phyloP scores from a whole-genome alignment of 1,284 basidiomycete genomes.

The Papiliotrema flavescens region DNA sequence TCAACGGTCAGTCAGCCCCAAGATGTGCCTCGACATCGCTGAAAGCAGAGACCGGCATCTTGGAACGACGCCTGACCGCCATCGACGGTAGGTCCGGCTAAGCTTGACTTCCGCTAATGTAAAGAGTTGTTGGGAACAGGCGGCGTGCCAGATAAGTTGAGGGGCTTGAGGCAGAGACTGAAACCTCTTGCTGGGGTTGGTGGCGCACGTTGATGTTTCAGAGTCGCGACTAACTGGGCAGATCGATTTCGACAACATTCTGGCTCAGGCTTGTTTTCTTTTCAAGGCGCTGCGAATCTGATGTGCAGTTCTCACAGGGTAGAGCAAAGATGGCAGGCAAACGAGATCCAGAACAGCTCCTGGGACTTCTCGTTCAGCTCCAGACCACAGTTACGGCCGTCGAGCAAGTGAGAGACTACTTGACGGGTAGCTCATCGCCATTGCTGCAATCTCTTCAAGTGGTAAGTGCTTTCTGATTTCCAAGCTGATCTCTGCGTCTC shows the following conservation, averaged over 20 bases:
- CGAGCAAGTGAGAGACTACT: not conserved
- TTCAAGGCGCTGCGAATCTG: not conserved
- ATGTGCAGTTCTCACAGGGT: not conserved
- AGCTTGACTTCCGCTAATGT: not conserved
- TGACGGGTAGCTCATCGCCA: not conserved
- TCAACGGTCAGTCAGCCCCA: slow-evolving; percentile 56
- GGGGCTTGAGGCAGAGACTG: not conserved
- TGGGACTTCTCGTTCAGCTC: slow-evolving; percentile 25
- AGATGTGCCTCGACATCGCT: too few species aligned
- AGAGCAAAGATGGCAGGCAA: not conserved
- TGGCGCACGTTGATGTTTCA: not conserved
- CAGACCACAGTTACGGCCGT: slow-evolving; percentile 11
- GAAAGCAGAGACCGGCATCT: slow-evolving; percentile 56
- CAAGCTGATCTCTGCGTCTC: not conserved
- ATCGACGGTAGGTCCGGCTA: slow-evolving; percentile 63
- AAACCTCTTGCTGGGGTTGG: not conserved
- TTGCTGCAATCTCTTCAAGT: slow-evolving; percentile 1
- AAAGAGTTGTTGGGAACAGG: slow-evolving; percentile 15
- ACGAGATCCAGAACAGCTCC: slow-evolving; percentile 19
- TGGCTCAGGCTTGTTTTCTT: slow-evolving; percentile 54
- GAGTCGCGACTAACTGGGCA: slow-evolving; percentile 28
- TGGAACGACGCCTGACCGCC: slow-evolving; percentile 76
- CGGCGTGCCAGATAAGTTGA: slow-evolving; percentile 1
- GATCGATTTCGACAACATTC: slow-evolving; percentile 83
- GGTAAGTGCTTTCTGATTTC: not conserved